These are phyloP conservation scores for Benincasa hispida DNA, from an alignment of 306 rosid genomes.

Conservation along the genomic window DNA sequence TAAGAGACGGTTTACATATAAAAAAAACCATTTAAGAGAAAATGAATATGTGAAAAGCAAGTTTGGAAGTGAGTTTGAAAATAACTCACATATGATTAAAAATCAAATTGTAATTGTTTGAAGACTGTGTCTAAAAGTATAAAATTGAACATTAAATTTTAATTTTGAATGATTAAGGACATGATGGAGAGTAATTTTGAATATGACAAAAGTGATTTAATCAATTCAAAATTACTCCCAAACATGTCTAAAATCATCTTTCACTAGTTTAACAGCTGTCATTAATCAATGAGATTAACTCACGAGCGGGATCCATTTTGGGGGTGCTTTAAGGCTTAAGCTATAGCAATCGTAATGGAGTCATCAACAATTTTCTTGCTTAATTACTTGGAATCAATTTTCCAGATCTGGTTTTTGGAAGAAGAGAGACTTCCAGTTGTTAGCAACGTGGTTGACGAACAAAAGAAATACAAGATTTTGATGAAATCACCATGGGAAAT, in stretches of 20 bases:
- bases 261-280: background rate
- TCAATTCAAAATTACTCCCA: too few species aligned
- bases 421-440: conserved; percentile 89
- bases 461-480: conserved; percentile 45
- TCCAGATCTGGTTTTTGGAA: conserved; percentile 69
- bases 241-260: background rate
- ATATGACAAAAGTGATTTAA: too few species aligned
- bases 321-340: background rate
- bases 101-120: too few species aligned
- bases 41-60: background rate
- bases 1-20: too few species aligned
- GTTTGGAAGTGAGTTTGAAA: too few species aligned
- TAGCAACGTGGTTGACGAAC: conserved; percentile 39
- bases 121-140: too few species aligned
- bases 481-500: conserved; percentile 97
- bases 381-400: background rate
- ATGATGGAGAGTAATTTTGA: too few species aligned
- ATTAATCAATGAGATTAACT: background rate
- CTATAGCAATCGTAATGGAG: background rate
- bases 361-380: background rate
- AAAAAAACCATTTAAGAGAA: too few species aligned
- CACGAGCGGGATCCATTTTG: background rate
- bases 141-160: too few species aligned
- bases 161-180: too few species aligned
- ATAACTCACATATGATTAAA: too few species aligned